These are phyloP conservation scores for Pisolithus marmoratus DNA, from an alignment of 768 basidiomycete genomes.

Conservation along the genomic window DNA sequence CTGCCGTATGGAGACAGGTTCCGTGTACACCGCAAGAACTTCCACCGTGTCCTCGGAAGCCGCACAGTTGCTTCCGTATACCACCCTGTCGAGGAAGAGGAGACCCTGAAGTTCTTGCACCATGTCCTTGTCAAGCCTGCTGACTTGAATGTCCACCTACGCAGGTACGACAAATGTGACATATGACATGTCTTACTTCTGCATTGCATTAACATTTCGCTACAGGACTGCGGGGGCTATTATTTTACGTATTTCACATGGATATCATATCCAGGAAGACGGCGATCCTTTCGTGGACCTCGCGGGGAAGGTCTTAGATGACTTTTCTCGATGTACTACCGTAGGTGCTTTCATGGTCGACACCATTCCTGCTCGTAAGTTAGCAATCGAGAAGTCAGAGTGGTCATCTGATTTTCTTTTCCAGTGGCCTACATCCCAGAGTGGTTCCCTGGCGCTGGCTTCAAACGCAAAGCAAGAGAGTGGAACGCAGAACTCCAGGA, in stretches of 20 bases:
- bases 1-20: not conserved
- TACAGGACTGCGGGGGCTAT: constrained; percentile 10
- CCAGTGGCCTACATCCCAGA: constrained; percentile 19
- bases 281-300: constrained; percentile 29
- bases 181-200: not conserved
- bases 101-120: constrained; percentile 44
- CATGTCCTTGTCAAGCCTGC: constrained; percentile 43
- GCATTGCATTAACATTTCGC: not conserved
- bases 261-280: constrained; percentile 26
- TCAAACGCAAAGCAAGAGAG: constrained; percentile 21
- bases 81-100: constrained; percentile 43
- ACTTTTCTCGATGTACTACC: not conserved
- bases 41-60: constrained; percentile 1
- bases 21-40: not conserved
- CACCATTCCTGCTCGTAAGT: constrained; percentile 7
- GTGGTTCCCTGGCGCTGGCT: constrained; percentile 29
- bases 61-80: constrained; percentile 14
- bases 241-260: constrained; percentile 32
- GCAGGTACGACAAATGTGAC: constrained; percentile 28
- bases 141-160: constrained; percentile 41
- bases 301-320: constrained; percentile 16
- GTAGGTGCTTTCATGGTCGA: constrained; percentile 4
- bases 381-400: not conserved
- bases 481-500: constrained; percentile 24
- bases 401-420: not conserved